phyloP scores from a whole-genome alignment of 2,329 filamentous ascomycete species.

The Hypoxylon sp. region DNA sequence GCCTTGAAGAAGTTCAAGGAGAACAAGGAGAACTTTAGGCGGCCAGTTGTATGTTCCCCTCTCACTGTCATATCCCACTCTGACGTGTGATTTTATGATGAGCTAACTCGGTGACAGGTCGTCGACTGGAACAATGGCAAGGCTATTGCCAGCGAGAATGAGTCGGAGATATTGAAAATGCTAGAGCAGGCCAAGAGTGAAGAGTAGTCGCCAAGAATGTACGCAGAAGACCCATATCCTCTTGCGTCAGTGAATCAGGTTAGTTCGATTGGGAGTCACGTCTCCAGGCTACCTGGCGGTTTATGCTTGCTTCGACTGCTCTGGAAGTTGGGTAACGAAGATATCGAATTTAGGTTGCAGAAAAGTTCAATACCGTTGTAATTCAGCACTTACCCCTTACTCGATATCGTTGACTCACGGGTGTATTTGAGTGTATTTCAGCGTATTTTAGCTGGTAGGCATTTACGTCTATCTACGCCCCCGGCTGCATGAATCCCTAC shows the following conservation, averaged over 20 bases:
- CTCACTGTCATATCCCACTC: background rate
- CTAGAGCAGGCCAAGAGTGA: conserved; percentile 69
- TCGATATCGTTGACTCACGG: background rate
- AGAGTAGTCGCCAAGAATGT: conserved; percentile 26
- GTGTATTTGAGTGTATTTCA: conserved; percentile 1
- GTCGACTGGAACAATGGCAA: conserved; percentile 97
- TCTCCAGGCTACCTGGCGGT: no score
- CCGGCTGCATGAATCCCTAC: background rate
- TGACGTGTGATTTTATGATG: background rate
- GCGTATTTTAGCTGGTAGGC: background rate
- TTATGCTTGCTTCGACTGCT: background rate
- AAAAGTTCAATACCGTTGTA: background rate
- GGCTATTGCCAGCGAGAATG: conserved; percentile 81
- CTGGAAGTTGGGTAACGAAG: background rate
- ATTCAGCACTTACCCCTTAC: conserved; percentile 1
- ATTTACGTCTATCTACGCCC: background rate
- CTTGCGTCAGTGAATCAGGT: background rate
- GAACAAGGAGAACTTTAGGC: conserved; percentile 76
- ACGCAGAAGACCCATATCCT: background rate
- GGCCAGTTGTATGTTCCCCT: conserved; percentile 76
- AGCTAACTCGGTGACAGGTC: conserved; percentile 60
- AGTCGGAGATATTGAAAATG: conserved; percentile 91
- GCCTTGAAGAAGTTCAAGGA: conserved; percentile 84
- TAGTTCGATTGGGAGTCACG: background rate
- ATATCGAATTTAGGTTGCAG: background rate